These are phyloP conservation scores for Acorus calamus DNA, from an alignment of 106 monocot species.

Conservation along the genomic window DNA sequence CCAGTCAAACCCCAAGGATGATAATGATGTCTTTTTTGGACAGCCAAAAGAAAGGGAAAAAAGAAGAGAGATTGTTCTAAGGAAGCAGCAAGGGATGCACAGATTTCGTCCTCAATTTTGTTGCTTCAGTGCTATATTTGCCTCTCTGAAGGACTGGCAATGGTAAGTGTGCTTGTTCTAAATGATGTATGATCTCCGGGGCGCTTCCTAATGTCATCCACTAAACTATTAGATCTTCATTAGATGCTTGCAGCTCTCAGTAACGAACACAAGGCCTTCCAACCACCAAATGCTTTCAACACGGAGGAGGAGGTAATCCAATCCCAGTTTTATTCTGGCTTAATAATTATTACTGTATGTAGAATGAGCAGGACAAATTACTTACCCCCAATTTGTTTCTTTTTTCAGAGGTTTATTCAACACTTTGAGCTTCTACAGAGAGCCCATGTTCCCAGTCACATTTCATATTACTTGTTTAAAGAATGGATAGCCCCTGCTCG, in stretches of 20 bases:
- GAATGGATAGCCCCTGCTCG: slow-evolving; percentile 48
- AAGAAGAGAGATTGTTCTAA: slow-evolving; percentile 60
- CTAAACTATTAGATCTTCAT: too few relatives aligned
- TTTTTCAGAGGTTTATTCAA: slow-evolving; percentile 73
- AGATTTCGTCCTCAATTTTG: slow-evolving; percentile 41
- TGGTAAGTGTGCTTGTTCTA: slow-evolving; percentile 31
- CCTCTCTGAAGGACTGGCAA: slow-evolving; percentile 71
- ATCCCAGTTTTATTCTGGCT: not conserved
- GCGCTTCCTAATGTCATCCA: too few relatives aligned
- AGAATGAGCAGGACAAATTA: too few relatives aligned
- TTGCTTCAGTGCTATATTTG: slow-evolving; percentile 73
- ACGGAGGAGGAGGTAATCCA: slow-evolving; percentile 65
- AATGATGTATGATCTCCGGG: not conserved
- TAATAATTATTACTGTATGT: not conserved
- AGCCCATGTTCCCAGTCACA: slow-evolving; percentile 74
- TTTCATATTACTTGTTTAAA: slow-evolving; percentile 61
- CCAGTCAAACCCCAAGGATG: too few relatives aligned
- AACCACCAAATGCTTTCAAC: slow-evolving; percentile 59
- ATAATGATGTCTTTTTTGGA: not conserved
- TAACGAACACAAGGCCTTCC: slow-evolving; percentile 51
- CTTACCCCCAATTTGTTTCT: not conserved
- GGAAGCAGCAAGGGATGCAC: slow-evolving; percentile 30
- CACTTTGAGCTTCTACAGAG: slow-evolving; percentile 90
- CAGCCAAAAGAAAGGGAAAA: slow-evolving; percentile 76
- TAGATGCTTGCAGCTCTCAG: slow-evolving; percentile 77